Conservation (phyloP, 2,329 filamentous ascomycete species). For the Camptophora hylomeconis region DNA sequence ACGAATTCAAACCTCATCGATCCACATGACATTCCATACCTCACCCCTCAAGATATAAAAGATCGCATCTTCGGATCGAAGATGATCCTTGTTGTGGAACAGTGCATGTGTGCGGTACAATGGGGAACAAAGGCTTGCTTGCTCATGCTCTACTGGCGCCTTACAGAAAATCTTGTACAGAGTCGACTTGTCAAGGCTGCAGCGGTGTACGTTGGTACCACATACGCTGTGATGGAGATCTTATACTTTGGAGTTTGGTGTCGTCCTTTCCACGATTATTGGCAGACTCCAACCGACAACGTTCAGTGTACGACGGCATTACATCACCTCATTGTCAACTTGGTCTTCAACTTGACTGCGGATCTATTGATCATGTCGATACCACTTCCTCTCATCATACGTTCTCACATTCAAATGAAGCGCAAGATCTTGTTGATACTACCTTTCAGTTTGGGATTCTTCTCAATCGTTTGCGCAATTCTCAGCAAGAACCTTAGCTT, state of each 20-base stretch:
- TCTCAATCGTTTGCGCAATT: constrained; percentile 44
- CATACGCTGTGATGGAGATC: constrained; percentile 37
- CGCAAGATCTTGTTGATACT: constrained; percentile 41
- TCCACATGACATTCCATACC: constrained; percentile 24
- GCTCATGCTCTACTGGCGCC: constrained; percentile 38
- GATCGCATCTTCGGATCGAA: constrained; percentile 40
- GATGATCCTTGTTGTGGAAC: constrained; percentile 40
- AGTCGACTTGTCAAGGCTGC: constrained; percentile 27
- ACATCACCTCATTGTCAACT: constrained; percentile 35
- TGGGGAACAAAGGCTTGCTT: constrained; percentile 43
- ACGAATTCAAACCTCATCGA: constrained; percentile 35
- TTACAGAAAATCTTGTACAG: constrained; percentile 30
- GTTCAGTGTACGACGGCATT: constrained; percentile 35
- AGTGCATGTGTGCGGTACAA: constrained; percentile 37
- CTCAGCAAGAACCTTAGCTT: constrained; percentile 53
- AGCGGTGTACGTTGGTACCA: constrained; percentile 29
- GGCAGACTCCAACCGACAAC: constrained; percentile 33
- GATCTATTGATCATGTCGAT: constrained; percentile 34
- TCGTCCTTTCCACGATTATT: constrained; percentile 39
- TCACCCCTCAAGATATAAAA: constrained; percentile 32
- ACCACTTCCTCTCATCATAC: constrained; percentile 33
- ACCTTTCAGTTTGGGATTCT: constrained; percentile 44
- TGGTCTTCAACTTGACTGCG: constrained; percentile 36
- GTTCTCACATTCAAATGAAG: constrained; percentile 25
- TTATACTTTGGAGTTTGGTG: constrained; percentile 44